phyloP scores from a whole-genome alignment of 495 filamentous ascomycete genomes.

The Penicillium cosmopolitanum region DNA sequence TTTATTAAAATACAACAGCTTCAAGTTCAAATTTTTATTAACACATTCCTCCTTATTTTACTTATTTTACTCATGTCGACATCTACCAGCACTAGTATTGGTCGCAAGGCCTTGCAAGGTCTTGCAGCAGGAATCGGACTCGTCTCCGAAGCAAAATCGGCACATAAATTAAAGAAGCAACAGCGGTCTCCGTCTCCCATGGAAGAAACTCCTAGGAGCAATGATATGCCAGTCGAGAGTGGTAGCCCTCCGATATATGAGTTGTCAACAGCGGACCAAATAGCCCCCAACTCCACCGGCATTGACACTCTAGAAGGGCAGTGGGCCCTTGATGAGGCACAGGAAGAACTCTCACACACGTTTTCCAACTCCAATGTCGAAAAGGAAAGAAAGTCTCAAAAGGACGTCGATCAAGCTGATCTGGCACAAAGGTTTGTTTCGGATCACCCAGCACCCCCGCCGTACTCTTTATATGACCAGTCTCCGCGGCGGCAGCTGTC shows the following conservation, averaged over 20 bases:
- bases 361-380: not conserved
- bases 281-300: not conserved
- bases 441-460: not conserved
- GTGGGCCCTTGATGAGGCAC: conserved; percentile 57
- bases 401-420: not conserved
- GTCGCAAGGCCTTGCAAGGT: conserved; percentile 23
- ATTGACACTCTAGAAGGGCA: conserved; percentile 40
- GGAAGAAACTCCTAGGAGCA: not conserved
- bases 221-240: not conserved
- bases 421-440: not conserved
- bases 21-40: not conserved
- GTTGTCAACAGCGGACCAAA: not conserved
- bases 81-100: not conserved
- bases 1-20: too few relatives aligned
- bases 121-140: conserved; percentile 52
- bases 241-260: not conserved
- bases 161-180: conserved; percentile 42
- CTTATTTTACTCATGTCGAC: not conserved
- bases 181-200: not conserved
- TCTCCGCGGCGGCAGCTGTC: conserved; percentile 32
- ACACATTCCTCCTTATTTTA: not conserved
- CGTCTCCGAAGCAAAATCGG: conserved; percentile 44
- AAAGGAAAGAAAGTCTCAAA: not conserved
- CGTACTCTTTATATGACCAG: not conserved
- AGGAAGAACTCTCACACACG: conserved; percentile 29